Evolutionary conservation across 495 filamentous ascomycete genomes (phyloP).

Genomic region (Melanomma pulvis-pyrius): DNA sequence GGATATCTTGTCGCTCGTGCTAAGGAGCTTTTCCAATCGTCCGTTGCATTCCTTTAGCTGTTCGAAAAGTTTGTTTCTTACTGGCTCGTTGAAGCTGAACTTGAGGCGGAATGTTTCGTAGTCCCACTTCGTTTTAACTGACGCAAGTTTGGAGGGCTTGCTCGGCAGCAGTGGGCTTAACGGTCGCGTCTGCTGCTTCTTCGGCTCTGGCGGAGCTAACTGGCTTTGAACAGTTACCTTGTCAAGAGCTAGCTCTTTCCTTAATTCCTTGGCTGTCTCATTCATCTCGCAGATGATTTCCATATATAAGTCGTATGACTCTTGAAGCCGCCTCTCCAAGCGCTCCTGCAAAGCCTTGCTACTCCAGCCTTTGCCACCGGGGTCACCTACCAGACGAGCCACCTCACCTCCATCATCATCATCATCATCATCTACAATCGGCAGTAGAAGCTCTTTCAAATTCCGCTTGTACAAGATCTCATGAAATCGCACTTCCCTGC

Average conservation of each 20-base stretch:
- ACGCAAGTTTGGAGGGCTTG: not conserved
- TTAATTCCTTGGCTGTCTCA: slow-evolving; percentile 11
- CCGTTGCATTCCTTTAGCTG: slow-evolving; percentile 43
- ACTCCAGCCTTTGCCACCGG: slow-evolving; percentile 8
- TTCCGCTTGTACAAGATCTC: slow-evolving; percentile 13
- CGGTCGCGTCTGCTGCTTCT: not conserved
- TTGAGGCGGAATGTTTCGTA: slow-evolving; percentile 20
- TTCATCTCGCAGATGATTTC: slow-evolving; percentile 31
- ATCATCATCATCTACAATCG: slow-evolving; percentile 3
- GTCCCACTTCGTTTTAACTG: slow-evolving; percentile 4
- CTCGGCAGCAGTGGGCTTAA: not conserved
- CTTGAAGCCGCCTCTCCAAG: slow-evolving; percentile 21
- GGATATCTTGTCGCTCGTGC: slow-evolving; percentile 42
- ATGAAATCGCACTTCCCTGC: slow-evolving; percentile 5
- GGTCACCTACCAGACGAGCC: slow-evolving; percentile 8
- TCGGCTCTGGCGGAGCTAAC: slow-evolving; percentile 1
- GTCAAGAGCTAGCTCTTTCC: slow-evolving; percentile 22
- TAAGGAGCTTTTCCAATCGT: slow-evolving; percentile 44
- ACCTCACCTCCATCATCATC: slow-evolving; percentile 10
- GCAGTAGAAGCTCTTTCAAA: slow-evolving; percentile 27
- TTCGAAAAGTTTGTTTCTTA: slow-evolving; percentile 9
- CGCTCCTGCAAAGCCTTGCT: not conserved
- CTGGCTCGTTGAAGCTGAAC: slow-evolving; percentile 18
- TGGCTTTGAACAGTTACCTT: slow-evolving; percentile 14
- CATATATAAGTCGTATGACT: slow-evolving; percentile 25